Evolutionary conservation across 306 rosid genomes (phyloP), one percentile per base, ranked within the genome.

Genomic region (Quillaja saponaria): DNA sequence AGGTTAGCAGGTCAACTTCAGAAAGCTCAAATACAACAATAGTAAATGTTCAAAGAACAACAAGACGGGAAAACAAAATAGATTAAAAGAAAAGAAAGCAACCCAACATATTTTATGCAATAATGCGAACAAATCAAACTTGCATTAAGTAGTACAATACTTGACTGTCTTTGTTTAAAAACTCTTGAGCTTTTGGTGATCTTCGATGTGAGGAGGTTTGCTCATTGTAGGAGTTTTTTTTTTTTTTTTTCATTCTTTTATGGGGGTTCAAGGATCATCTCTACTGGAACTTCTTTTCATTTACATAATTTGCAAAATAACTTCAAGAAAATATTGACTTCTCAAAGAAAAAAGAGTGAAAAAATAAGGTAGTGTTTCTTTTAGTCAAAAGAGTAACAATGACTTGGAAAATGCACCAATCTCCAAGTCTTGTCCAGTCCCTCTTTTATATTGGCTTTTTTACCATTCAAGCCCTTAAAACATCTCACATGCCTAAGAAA

Each of bases 341-440:
- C 14, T 11, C 5, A 12, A 31, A 52, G 18, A 38, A 13, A 15
- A 5, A 20, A n/a, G 9, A 11, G 13, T 11, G 37, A 10, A 25
- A 51, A 51, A 33, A 13, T 10, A 28, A 28, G 33, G 40, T 4
- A 25, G 16, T 6, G n/a, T 18, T 58, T 34, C 28, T 15, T 37
- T 8, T 28, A 34, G 14, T 38, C 6, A 34, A 48, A 19, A 48
- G 10, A 17, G 41, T 55, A 34, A 51, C 9, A 12, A 21, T 21
- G 42, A 17, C 21, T 57, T 8, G 73, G 51, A 58, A 58, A 75
- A 58, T 65, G 72, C 40, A 4, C 35, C 4, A 70, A 56, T 63
- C 61, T n/a, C 15, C 7, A n/a, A 25, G 46, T 55, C 4, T 14
- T 6, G 6, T 34, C 35, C 19, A 11, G 31, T 17, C 35, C 33